Conservation (phyloP, 495 filamentous ascomycete species). For the Penicillium pancosmium region DNA sequence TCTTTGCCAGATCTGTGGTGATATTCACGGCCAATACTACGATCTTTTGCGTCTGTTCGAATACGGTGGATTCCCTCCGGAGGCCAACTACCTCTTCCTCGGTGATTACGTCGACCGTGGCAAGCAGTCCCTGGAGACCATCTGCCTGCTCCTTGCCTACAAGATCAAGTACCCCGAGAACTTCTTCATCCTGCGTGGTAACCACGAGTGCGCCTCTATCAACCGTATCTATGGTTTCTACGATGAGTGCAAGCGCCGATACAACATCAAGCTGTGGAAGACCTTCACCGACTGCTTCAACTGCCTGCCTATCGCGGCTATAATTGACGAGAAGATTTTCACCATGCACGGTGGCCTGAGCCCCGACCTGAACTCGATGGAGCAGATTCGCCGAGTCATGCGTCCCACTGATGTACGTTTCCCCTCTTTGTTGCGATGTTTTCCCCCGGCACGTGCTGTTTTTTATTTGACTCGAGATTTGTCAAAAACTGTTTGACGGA, state of each 20-base stretch:
- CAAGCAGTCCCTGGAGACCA: constrained; percentile 99
- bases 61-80: constrained; percentile 97
- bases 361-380: constrained; percentile 98
- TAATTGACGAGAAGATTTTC: constrained; percentile 99
- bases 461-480: constrained; percentile 12
- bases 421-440: background rate
- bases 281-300: constrained; percentile 99
- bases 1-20: constrained; percentile 85
- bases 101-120: constrained; percentile 98
- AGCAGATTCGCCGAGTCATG: constrained; percentile 99
- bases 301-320: constrained; percentile 98
- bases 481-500: constrained; percentile 34
- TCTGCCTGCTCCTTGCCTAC: constrained; percentile 96
- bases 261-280: constrained; percentile 99
- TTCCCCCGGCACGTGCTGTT: constrained; percentile 12
- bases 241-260: constrained; percentile 98
- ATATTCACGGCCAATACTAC: constrained; percentile 99
- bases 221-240: constrained; percentile 99
- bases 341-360: constrained; percentile 99
- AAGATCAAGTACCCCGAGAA: constrained; percentile 99
- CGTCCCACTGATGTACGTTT: constrained; percentile 92
- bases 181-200: constrained; percentile 98
- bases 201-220: constrained; percentile 99
- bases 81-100: constrained; percentile 99
- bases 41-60: constrained; percentile 97